Conservation (phyloP, 164 flowering plant genomes). For the Piper longum region DNA sequence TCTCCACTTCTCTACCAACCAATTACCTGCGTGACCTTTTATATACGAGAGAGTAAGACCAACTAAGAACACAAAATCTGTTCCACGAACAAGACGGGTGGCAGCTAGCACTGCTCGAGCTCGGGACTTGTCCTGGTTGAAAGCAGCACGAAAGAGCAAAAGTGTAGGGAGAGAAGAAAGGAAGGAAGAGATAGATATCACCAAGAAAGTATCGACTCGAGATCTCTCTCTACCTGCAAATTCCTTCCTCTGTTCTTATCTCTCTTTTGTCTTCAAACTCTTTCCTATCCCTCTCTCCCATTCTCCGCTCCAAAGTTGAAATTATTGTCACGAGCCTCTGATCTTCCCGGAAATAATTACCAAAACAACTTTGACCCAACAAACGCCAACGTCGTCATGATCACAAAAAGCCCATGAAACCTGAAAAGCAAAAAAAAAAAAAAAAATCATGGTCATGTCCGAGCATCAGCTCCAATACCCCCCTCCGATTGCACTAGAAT, state of each 20-base stretch:
- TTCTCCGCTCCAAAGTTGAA: conserved; percentile 15
- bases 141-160: background rate
- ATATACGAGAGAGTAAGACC: background rate
- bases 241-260: conserved; percentile 6
- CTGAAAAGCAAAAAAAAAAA: background rate
- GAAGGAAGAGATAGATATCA: background rate
- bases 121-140: background rate
- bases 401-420: conserved; percentile 14
- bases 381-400: conserved; percentile 10
- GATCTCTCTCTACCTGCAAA: conserved; percentile 14
- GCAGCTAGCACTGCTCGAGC: background rate
- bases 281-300: conserved; percentile 4
- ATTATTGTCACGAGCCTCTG: conserved; percentile 37
- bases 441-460: too few relatives aligned
- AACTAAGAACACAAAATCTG: background rate
- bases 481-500: background rate
- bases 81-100: background rate
- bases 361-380: conserved; percentile 27
- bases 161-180: background rate
- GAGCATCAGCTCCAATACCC: background rate
- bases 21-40: too few relatives aligned
- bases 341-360: conserved; percentile 23
- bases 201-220: background rate
- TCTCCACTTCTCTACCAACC: too few relatives aligned
- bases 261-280: background rate